Base-by-base conservation (phyloP, 352 stramenopile species). In the Phytophthora hibernalis region DNA sequence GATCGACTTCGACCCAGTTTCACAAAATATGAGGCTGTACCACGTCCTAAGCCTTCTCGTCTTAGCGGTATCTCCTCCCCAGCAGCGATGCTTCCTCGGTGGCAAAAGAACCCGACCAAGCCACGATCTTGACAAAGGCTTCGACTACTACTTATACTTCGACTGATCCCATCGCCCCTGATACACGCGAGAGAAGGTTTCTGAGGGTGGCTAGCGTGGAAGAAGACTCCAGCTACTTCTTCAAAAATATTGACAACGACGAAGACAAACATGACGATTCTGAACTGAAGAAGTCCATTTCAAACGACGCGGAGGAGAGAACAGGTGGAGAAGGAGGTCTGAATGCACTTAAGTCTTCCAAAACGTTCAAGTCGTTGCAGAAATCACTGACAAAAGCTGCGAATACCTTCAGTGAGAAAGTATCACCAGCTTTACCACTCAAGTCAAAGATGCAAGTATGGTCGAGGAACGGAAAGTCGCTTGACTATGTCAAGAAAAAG, bases 401-500 rank as follows among this genome's bases (percentile, higher is more conserved):
- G 8, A 51, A 52, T 16, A 15, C 30, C 4, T 56, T 68, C 9
- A 50, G 33, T 13, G 52, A 63, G 0, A 61, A 68, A n/a, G 21
- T 68, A 18, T 56, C 52, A 6, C 24, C 42, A 26, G 16, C 38
- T 11, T 44, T 62, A 7, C 28, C 48, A 13, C 16, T 56, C 6
- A 56, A 61, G 13, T 4, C 21, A 15, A 61, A 35, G 31, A n/a
- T 68, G 3, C 16, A 40, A 51, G 6, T 62, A 2, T 68, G 51
- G 51, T 54, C 60, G 7, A 56, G 56, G 16, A 55, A 52, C 15
- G 42, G 30, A 2, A 61, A 62, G 28, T 51, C 60, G 5, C 11
- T 68, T 3, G 9, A 31, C 13, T 68, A 62, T 24, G 43, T 68
- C 12, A 47, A 52, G 33, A 40, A 55, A 2, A 30, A 61, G 26